These are phyloP conservation scores for Rhytidhysteron rufulum DNA, from an alignment of 2,329 filamentous ascomycete genomes.

Conservation along the genomic window DNA sequence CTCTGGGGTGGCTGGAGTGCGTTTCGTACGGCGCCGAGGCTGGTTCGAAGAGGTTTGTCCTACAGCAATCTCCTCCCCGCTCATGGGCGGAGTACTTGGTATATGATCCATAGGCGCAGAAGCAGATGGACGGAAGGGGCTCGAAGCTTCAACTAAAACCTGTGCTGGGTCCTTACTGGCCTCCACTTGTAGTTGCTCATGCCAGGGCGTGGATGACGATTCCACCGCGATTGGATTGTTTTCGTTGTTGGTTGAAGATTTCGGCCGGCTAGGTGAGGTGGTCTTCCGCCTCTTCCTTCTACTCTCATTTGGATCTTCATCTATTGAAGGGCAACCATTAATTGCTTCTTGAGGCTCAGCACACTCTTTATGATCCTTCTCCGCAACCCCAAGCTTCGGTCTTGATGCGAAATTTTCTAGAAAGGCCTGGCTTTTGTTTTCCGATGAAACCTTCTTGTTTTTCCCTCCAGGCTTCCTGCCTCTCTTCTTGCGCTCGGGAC, in stretches of 20 bases:
- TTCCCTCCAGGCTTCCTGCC: constrained; percentile 15
- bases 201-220: constrained; percentile 16
- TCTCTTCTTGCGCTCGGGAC: constrained; percentile 19
- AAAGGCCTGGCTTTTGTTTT: constrained; percentile 20
- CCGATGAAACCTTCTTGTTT: constrained; percentile 13
- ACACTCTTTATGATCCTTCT: background rate
- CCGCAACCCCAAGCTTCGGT: constrained; percentile 2
- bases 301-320: constrained; percentile 25
- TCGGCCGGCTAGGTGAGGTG: constrained; percentile 17
- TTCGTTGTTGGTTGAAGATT: background rate
- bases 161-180: constrained; percentile 9
- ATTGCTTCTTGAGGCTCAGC: background rate
- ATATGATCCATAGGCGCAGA: background rate
- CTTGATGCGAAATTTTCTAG: constrained; percentile 23
- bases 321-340: constrained; percentile 13
- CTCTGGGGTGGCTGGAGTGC: background rate
- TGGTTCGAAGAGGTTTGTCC: background rate
- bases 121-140: background rate
- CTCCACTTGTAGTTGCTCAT: constrained; percentile 24
- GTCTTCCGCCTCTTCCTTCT: constrained; percentile 39
- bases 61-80: background rate
- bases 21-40: background rate
- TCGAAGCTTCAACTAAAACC: constrained; percentile 2
- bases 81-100: constrained; percentile 1
- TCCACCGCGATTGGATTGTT: background rate